Evolutionary conservation across 345 rosid genomes (phyloP).

Genomic region (Anacardium occidentale): DNA sequence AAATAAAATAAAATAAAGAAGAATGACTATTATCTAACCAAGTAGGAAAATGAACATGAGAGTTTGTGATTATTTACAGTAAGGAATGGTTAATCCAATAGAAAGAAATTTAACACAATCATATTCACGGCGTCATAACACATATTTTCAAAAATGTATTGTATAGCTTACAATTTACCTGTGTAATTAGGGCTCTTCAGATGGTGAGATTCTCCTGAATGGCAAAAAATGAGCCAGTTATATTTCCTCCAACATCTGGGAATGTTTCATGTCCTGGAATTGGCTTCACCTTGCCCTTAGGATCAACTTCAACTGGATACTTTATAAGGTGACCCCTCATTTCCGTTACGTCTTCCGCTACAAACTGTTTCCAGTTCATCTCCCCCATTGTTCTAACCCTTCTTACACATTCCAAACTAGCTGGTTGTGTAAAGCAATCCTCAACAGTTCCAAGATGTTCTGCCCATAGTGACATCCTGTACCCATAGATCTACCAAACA

Average conservation of each 20-base stretch:
- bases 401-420: constrained; percentile 78
- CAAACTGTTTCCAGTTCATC: constrained; percentile 72
- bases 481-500: constrained; percentile 64
- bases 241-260: constrained; percentile 87
- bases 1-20: too few species aligned
- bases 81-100: background rate
- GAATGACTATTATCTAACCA: background rate
- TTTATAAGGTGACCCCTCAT: constrained; percentile 84
- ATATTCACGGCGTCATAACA: background rate
- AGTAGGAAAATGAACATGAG: background rate
- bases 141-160: constrained; percentile 1
- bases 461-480: constrained; percentile 96
- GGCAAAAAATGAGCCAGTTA: constrained; percentile 70
- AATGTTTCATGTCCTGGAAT: constrained; percentile 64
- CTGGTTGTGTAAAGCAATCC: constrained; percentile 60
- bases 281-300: constrained; percentile 78
- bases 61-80: background rate
- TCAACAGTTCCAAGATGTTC: constrained; percentile 72
- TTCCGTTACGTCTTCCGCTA: constrained; percentile 60
- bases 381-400: constrained; percentile 58
- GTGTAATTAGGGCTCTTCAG: constrained; percentile 22
- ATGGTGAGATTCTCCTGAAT: constrained; percentile 90
- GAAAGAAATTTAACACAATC: background rate
- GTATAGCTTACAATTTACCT: background rate
- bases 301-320: constrained; percentile 81